Base-by-base conservation (phyloP, 2,329 filamentous ascomycete species). In the Colletotrichum sp. region DNA sequence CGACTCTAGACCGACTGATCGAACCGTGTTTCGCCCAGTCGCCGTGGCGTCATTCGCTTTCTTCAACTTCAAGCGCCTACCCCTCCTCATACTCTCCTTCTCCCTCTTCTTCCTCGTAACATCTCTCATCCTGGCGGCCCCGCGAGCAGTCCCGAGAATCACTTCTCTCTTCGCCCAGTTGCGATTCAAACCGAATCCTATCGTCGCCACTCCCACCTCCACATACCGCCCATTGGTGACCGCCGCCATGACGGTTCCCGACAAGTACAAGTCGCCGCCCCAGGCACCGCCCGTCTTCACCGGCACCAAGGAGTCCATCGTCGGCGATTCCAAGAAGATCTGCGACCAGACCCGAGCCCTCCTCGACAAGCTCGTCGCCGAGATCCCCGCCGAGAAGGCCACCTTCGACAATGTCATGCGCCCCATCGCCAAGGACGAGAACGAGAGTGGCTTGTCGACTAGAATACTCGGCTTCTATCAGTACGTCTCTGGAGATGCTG, bases 381-480 rank as follows among this genome's bases (percentile, higher is more conserved):
- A 91, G n/a, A 86, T 94, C 70, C 88, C 89, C 44, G 82, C 85
- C 12, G 86, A 87, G 73, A 86, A 88, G 75, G 88, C 89, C 28
- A 90, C 85, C n/a, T 92, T 91, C 79, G 84, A 86, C 68, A 87
- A 88, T n/a, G 88, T 91, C 66, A 82, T 91, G 67, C 85, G 88
- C 34, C 95, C 95, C 22, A 92, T 97, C 82, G 92, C 94, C 32
- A 87, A 92, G 66, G 94, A 94, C 80, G 94, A 96, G 85, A 94
- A 96, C 83, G 82, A 88, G 57, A 88, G 90, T 78, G 87, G 88
- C 2, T 87, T 94, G 30, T 87, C 89, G 77, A 85, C 88, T 64
- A 89, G 92, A 75, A 96, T 96, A 78, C 86, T 96, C 69, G 92
- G 92, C 78, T 96, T 97, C 85, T 96, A 96, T 84, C 93, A 96